Conservation (phyloP, 139 green algal species). For the Microglena sp. region DNA sequence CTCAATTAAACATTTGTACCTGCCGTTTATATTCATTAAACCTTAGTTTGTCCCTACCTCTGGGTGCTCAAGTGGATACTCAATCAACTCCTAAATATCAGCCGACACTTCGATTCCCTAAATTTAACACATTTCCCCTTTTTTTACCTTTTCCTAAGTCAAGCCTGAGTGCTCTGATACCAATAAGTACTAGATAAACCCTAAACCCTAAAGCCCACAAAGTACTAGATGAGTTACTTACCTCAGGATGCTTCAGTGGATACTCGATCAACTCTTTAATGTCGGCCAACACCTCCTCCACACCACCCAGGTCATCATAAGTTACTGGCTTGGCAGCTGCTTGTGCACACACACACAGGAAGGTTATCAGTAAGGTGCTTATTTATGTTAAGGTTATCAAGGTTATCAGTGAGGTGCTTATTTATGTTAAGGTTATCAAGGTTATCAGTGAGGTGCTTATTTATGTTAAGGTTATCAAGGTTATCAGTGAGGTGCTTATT, state of each 20-base stretch:
- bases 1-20: background rate
- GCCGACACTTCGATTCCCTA: background rate
- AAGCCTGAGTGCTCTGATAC: too few species aligned
- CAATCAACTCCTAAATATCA: background rate
- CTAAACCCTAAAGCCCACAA: too few species aligned
- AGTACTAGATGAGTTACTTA: slow-evolving; percentile 25
- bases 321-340: slow-evolving; percentile 24
- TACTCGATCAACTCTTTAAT: slow-evolving; percentile 84
- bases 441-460: too few species aligned
- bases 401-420: too few species aligned
- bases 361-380: too few species aligned
- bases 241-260: slow-evolving; percentile 82
- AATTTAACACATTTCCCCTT: background rate
- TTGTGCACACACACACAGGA: slow-evolving; percentile 8
- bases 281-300: slow-evolving; percentile 67
- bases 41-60: background rate
- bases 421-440: too few species aligned
- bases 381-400: too few species aligned
- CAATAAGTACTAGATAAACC: too few species aligned
- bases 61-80: background rate
- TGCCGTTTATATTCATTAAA: background rate
- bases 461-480: too few species aligned
- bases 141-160: too few species aligned
- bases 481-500: too few species aligned
- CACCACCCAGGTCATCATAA: slow-evolving; percentile 76